Base-by-base conservation (phyloP, 2,329 filamentous ascomycete genomes). In the Cadophora malorum region DNA sequence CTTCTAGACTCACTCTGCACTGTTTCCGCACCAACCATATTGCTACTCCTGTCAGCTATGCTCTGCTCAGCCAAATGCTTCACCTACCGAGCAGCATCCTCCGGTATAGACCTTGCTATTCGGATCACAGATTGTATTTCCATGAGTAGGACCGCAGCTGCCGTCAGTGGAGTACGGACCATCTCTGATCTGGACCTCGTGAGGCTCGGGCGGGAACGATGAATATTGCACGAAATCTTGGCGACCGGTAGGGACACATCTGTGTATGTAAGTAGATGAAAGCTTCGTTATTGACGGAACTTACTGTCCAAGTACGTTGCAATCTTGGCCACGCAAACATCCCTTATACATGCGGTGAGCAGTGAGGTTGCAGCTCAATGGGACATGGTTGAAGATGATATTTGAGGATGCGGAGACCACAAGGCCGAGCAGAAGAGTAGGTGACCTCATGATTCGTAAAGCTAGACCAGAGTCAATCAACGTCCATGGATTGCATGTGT, bases 341-440 rank as follows among this genome's bases (percentile, higher is more conserved):
- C 76, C 76, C 69, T 75, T 69, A 63, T 77, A 76, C 59, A 76
- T 74, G 14, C 73, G 65, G 0, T 65, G 49, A 64, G 71, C 72
- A n/a, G 49, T 72, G 65, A 73, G 72, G 63, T 80, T 74, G 74
- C 83, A 85, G 3, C 68, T 78, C 25, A 83, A 80, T 60, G 82
- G 79, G 9, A 83, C 80, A 77, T 80, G 80, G 47, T 76, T 74
- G 74, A 84, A 83, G 68, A 81, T 80, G 74, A 85, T 84, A 73
- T 85, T 85, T 64, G 82, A 83, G 6, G 76, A 76, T 23, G 77
- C 76, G 19, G 79, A 69, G 63, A 77, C 77, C 64, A 76, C 78
- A 66, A 81, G 73, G 71, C 70, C 75, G 7, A 77, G 68, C 58
- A 73, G 70, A 60, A 76, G 62, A 64, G 74, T 58, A 45, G 67